Percentiles rank a stretch among this genome's conserved stretches.
Conservation (phyloP, 805 yeast species). For the Candida ponderosae region DNA sequence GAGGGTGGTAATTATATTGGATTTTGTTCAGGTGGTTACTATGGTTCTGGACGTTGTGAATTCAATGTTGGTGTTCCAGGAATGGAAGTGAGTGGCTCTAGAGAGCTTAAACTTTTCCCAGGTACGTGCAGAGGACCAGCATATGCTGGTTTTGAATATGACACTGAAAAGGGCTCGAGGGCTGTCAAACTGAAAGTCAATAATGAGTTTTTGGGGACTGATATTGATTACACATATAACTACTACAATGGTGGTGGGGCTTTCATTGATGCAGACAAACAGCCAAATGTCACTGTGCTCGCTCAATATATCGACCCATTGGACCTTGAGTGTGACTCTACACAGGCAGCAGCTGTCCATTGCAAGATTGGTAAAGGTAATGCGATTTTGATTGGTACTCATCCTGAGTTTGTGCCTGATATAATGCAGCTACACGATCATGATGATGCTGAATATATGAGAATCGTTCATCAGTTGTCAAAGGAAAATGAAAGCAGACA, state of each 20-base stretch:
- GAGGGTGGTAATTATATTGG: constrained; percentile 83
- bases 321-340: constrained; percentile 37
- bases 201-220: constrained; percentile 21
- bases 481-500: constrained; percentile 40
- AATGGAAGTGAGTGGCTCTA: constrained; percentile 77
- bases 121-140: constrained; percentile 82
- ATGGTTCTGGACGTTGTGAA: constrained; percentile 65
- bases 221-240: constrained; percentile 18
- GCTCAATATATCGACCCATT: constrained; percentile 56
- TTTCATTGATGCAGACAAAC: constrained; percentile 66
- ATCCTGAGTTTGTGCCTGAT: constrained; percentile 76
- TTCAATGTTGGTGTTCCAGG: constrained; percentile 68
- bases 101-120: constrained; percentile 78
- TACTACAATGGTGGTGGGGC: constrained; percentile 91
- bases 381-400: constrained; percentile 76
- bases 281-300: constrained; percentile 56
- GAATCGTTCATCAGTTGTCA: constrained; percentile 32
- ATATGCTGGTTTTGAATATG: constrained; percentile 71
- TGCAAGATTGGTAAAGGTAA: constrained; percentile 67
- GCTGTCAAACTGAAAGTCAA: constrained; percentile 42
- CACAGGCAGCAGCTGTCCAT: constrained; percentile 62
- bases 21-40: constrained; percentile 95
- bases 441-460: constrained; percentile 21
- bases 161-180: constrained; percentile 66
- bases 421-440: constrained; percentile 29